Conservation (phyloP, 2,329 filamentous ascomycete genomes). For the Aspergillus fructus region DNA sequence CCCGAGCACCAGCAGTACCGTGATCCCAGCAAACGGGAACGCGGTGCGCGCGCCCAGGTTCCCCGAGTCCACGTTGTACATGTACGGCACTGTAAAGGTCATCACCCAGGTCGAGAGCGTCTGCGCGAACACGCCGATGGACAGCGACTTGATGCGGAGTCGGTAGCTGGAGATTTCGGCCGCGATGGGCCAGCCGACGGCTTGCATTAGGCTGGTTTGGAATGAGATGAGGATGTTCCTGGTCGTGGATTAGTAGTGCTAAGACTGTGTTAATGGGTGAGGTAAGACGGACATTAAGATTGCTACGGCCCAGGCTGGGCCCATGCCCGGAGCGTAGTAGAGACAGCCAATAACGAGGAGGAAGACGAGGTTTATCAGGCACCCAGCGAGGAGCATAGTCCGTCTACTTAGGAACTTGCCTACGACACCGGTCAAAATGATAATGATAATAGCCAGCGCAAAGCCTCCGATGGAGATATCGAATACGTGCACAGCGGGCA, state of each 20-base stretch:
- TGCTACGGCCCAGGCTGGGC: conserved; percentile 13
- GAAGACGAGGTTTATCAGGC: conserved; percentile 11
- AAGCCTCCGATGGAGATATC: conserved; percentile 20
- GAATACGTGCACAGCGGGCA: conserved; percentile 15
- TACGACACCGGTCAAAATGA: conserved; percentile 5
- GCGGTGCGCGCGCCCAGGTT: conserved; percentile 1
- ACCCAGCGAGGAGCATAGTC: conserved; percentile 1
- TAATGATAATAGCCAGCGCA: conserved; percentile 13
- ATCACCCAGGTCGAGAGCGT: conserved; percentile 1
- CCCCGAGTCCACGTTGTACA: conserved; percentile 5
- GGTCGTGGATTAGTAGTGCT: background rate
- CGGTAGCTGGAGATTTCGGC: conserved; percentile 2
- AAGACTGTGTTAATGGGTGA: background rate
- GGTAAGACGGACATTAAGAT: conserved; percentile 14
- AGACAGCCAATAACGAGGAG: conserved; percentile 15
- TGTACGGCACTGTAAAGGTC: conserved; percentile 2
- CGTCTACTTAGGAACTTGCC: conserved; percentile 4
- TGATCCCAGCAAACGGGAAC: conserved; percentile 1
- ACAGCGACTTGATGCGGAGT: background rate
- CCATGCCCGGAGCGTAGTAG: conserved; percentile 11
- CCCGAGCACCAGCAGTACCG: background rate
- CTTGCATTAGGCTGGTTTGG: conserved; percentile 6
- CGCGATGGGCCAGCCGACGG: conserved; percentile 6
- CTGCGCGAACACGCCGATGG: conserved; percentile 2
- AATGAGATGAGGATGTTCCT: conserved; percentile 4